Base-by-base conservation (phyloP, 495 filamentous ascomycete genomes). In the Penicillium pulvis region DNA sequence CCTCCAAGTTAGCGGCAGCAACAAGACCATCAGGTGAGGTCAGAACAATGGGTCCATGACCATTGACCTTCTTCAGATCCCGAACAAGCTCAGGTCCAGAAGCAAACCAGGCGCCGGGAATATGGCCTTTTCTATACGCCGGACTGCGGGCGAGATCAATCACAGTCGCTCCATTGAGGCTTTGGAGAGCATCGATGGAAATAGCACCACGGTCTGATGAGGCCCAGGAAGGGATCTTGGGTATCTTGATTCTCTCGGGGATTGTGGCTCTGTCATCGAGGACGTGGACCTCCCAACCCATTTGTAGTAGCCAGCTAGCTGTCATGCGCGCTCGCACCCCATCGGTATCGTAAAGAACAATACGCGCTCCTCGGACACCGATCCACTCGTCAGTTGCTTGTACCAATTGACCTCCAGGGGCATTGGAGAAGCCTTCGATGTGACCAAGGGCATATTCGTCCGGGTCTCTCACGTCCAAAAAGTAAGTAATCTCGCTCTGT, bases 1-100 rank as follows among this genome's bases (percentile, higher is more conserved):
- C 24, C 2, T 65, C 50, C 14, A 81, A 56, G 48, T 78, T 77
- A 31, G 76, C 63, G 6, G 73, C 79, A 2, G 73, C 66, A 23
- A 78, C 46, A 28, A 69, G 62, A 24, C 81, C 77, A 53, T 66
- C 59, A 1, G 68, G 59, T 2, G 64, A 58, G 12, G 70, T 74
- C 52, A 76, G 24, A 9, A 69, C 59, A 3, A 69, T 65, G 20
- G 61, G 61, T 0, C 55, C 61, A 10, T 51, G 51, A 11, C 57
- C 52, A 4, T 10, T 16, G 23, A 62, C 16, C 23, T 39, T 3
- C 1, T 23, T 39, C 43, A 69, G 46, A 51, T 69, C 67, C 12
- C 64, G 61, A 14, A 31, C 20, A 17, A 69, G 61, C 47, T 69
- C 67, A 0, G 67, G 64, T 12, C 64, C 67, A 24, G 67, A 69